These are phyloP conservation scores for Cordyceps javanica DNA, from an alignment of 2,329 filamentous ascomycete genomes.

Conservation along the genomic window DNA sequence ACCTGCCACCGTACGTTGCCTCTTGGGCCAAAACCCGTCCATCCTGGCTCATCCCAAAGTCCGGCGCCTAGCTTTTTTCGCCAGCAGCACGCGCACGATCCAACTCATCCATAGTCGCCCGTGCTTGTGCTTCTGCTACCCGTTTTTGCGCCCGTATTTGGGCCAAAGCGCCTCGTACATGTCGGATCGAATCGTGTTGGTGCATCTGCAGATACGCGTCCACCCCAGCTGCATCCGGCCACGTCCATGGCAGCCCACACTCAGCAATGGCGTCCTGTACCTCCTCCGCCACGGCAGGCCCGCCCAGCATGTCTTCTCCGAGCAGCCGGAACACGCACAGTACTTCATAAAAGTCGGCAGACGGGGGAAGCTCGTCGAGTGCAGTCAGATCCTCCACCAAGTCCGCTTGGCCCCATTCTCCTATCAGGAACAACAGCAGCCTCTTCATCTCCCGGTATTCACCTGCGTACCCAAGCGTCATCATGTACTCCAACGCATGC, in stretches of 20 bases:
- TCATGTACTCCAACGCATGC: conserved; percentile 53
- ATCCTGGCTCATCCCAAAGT: no score
- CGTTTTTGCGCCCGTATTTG: conserved; percentile 13
- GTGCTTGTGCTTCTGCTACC: background rate
- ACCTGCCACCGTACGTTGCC: background rate
- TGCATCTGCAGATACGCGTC: conserved; percentile 26
- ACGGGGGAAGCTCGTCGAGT: conserved; percentile 27
- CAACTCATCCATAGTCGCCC: background rate
- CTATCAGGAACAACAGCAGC: conserved; percentile 53
- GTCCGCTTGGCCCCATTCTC: conserved; percentile 34
- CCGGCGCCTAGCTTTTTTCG: background rate
- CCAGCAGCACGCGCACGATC: no score
- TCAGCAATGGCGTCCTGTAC: conserved; percentile 25
- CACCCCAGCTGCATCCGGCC: conserved; percentile 34
- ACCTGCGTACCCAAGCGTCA: conserved; percentile 54
- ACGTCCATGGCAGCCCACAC: conserved; percentile 25
- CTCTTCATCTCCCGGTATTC: conserved; percentile 53
- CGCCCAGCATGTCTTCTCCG: conserved; percentile 13
- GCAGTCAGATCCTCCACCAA: conserved; percentile 30
- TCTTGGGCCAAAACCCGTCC: no score
- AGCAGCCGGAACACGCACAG: conserved; percentile 43
- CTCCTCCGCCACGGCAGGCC: conserved; percentile 19
- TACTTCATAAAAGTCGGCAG: conserved; percentile 30
- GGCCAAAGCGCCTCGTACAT: conserved; percentile 21
- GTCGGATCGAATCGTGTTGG: conserved; percentile 20